Evolutionary conservation across 352 stramenopile species (phyloP).

Genomic region (Phytophthora pistaciae): DNA sequence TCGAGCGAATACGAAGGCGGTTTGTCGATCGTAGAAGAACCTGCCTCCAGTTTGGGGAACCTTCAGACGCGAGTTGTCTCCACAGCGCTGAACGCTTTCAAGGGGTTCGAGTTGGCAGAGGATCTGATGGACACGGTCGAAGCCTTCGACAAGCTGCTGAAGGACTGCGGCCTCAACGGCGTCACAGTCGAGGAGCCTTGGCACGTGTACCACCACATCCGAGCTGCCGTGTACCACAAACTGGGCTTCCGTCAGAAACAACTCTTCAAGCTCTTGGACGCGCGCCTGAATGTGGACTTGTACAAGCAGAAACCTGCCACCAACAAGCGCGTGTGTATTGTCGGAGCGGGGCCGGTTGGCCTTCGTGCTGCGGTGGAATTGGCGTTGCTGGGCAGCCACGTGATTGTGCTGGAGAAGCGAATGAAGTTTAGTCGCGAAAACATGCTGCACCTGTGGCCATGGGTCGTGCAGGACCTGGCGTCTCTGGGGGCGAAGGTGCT

Average conservation of each 20-base stretch:
- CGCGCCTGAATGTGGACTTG: constrained; percentile 48
- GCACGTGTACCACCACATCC: constrained; percentile 64
- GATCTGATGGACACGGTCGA: constrained; percentile 55
- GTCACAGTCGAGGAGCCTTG: constrained; percentile 48
- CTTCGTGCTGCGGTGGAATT: constrained; percentile 74
- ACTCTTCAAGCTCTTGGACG: constrained; percentile 68
- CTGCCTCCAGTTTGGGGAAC: neutral
- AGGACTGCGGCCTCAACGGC: constrained; percentile 49
- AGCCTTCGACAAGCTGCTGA: constrained; percentile 50
- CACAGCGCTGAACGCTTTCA: constrained; percentile 43
- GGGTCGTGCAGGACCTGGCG: constrained; percentile 83
- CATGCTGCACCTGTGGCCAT: constrained; percentile 83
- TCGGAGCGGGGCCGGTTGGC: constrained; percentile 73
- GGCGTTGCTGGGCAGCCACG: constrained; percentile 65
- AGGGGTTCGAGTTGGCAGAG: constrained; percentile 51
- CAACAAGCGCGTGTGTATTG: constrained; percentile 66
- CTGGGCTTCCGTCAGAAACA: constrained; percentile 72
- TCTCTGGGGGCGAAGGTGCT: constrained; percentile 76
- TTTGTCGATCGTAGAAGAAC: no score
- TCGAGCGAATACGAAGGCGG: constrained; percentile 11
- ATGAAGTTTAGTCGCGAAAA: constrained; percentile 81
- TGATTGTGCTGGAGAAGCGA: constrained; percentile 80
- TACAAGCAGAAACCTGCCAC: constrained; percentile 50
- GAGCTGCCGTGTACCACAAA: constrained; percentile 50
- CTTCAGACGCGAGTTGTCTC: constrained; percentile 1